Evolutionary conservation across 768 basidiomycete species (phyloP).

Genomic region (Suillus ampliporus): DNA sequence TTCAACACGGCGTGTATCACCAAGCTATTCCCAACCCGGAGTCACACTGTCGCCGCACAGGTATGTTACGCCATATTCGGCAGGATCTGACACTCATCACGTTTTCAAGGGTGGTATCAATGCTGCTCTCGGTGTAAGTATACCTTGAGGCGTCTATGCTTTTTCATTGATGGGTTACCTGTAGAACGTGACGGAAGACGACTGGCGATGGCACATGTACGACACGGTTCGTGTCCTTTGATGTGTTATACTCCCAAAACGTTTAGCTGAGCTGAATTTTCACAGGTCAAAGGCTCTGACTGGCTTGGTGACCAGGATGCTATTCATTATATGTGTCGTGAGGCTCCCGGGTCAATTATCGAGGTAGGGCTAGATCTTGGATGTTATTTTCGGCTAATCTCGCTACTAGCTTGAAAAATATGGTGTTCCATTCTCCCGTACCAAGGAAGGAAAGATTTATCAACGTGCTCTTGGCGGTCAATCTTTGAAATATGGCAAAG

Average conservation of each 20-base stretch:
- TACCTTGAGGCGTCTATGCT: constrained; percentile 2
- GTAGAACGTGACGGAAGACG: constrained; percentile 99
- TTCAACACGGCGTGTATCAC: constrained; percentile 99
- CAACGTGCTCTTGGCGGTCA: constrained; percentile 99
- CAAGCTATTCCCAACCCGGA: constrained; percentile 97
- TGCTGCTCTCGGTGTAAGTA: constrained; percentile 88
- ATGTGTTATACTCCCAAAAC: neutral
- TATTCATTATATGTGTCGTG: constrained; percentile 99
- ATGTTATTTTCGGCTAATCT: constrained; percentile 1
- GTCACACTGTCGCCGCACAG: constrained; percentile 98
- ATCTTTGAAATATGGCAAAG: constrained; percentile 95
- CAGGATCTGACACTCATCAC: neutral
- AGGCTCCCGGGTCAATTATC: constrained; percentile 92
- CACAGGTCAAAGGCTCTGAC: constrained; percentile 96
- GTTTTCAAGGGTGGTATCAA: constrained; percentile 88
- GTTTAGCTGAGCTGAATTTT: constrained; percentile 20
- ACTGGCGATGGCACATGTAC: constrained; percentile 99
- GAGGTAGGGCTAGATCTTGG: constrained; percentile 59
- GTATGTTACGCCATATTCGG: constrained; percentile 42
- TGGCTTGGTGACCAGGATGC: constrained; percentile 99
- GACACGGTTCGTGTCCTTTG: constrained; percentile 69
- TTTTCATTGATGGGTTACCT: constrained; percentile 12
- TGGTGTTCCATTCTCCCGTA: constrained; percentile 98
- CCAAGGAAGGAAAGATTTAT: constrained; percentile 98
- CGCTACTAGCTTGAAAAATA: constrained; percentile 88